Percentiles rank a stretch among this genome's conserved stretches.
These are phyloP conservation scores for Amaranthus hypochondriacus DNA, from an alignment of 148 eudicot species.

Conservation along the genomic window DNA sequence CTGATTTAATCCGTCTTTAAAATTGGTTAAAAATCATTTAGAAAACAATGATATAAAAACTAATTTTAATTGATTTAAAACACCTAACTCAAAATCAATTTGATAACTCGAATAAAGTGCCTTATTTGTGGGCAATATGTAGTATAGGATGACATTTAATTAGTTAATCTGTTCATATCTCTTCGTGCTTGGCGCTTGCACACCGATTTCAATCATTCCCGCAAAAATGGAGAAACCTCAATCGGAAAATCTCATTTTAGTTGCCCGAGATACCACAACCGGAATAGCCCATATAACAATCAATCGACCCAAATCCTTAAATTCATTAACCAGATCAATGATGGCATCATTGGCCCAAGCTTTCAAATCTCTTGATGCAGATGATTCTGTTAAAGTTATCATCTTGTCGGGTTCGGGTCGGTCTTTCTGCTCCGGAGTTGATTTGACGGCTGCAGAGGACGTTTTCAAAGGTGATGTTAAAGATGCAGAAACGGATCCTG, in stretches of 20 bases:
- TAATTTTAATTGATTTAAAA: no score
- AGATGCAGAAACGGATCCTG: conserved; percentile 59
- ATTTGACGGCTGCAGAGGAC: conserved; percentile 82
- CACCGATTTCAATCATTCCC: not conserved
- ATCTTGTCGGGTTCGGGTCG: conserved; percentile 76
- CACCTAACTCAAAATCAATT: no score
- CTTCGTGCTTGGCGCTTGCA: no score
- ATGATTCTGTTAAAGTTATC: conserved; percentile 68
- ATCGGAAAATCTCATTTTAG: conserved; percentile 51
- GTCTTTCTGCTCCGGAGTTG: conserved; percentile 89
- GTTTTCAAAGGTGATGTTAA: conserved; percentile 89
- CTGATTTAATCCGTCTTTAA: no score
- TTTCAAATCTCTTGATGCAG: conserved; percentile 54
- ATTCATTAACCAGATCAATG: conserved; percentile 70
- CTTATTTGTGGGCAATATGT: no score
- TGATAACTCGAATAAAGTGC: no score
- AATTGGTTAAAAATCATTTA: no score
- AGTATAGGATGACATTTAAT: no score
- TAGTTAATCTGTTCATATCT: no score
- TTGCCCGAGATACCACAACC: conserved; percentile 33
- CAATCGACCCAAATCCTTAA: conserved; percentile 81
- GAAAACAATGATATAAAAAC: no score
- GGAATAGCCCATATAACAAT: conserved; percentile 63
- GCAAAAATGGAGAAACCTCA: conserved; percentile 25
- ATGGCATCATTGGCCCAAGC: conserved; percentile 51